Base-by-base conservation (phyloP, 2,329 filamentous ascomycete species). In the Penicillium italicum region DNA sequence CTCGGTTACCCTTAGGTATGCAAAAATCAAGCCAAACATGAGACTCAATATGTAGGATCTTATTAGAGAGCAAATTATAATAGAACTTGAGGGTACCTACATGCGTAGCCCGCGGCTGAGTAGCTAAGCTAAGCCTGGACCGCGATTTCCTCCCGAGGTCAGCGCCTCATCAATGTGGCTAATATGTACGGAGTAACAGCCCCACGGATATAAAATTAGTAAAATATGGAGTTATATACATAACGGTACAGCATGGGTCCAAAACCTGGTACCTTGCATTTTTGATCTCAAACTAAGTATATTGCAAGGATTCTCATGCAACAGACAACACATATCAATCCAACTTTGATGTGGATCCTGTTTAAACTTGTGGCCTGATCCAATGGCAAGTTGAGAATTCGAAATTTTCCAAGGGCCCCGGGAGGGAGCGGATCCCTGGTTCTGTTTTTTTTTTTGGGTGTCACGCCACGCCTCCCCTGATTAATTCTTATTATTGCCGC, bases 391-490 rank as follows among this genome's bases (percentile, higher is more conserved):
- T 18, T 11, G 16, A 24, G 5, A 5, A 40, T 41, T 53, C 42
- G 36, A 56, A 43, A 41, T 56, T 61, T 50, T 56, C 43, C 43
- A 45, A 45, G 42, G 42, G 42, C 42, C 42, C 58, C 62, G 55
- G 55, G 53, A 59, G 40, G n/a, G 41, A 40, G 62, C 61, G 61
- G 61, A 58, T 53, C 55, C 54, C 24, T 41, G 33, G 52, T 40
- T 44, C 14, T 44, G 14, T n/a, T n/a, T 18, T 55, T 36, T 50
- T 40, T 34, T 50, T 40, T 41, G n/a, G 46, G 40, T 61, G 60
- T 63, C 62, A 65, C 62, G 61, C 62, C 61, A 63, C 62, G 52
- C 62, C 58, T 51, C 59, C 56, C 57, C 56, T 61, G 59, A 62
- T 57, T 59, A 54, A 54, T 51, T 61, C 48, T 48, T 48, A 26